Conservation (phyloP, 768 basidiomycete species). For the Pilatotrama ljubarskyi region DNA sequence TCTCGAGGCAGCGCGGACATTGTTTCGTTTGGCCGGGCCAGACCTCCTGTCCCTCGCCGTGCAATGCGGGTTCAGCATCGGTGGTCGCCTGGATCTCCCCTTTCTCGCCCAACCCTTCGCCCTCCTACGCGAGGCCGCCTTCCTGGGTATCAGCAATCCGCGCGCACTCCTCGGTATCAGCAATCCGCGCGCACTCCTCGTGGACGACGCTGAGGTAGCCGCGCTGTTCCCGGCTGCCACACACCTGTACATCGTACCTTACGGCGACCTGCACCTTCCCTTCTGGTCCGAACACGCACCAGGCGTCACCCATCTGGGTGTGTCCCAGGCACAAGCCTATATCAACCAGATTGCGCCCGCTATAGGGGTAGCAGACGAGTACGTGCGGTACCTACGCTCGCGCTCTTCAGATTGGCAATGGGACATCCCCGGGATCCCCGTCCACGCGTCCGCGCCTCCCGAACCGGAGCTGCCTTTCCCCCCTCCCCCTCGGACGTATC, state of each 20-base stretch:
- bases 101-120: neutral
- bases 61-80: neutral
- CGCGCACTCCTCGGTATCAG: neutral
- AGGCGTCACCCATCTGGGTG: neutral
- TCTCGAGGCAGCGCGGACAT: neutral
- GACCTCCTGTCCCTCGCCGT: neutral
- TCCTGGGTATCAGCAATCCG: neutral
- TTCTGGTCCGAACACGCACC: neutral
- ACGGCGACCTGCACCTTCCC: neutral
- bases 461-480: neutral
- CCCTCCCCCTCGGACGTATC: neutral
- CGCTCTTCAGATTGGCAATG: no score
- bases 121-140: neutral
- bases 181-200: neutral
- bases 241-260: neutral
- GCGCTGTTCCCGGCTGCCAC: neutral
- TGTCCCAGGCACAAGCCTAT: no score
- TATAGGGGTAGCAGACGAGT: no score
- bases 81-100: neutral
- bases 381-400: no score
- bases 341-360: no score
- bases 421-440: no score
- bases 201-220: neutral
- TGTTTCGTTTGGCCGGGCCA: neutral
- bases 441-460: no score